A percentile compares a stretch with the other conserved stretches of the same genome.
Evolutionary conservation across 352 stramenopile species (phyloP).

Genomic region (Phytophthora sp.): DNA sequence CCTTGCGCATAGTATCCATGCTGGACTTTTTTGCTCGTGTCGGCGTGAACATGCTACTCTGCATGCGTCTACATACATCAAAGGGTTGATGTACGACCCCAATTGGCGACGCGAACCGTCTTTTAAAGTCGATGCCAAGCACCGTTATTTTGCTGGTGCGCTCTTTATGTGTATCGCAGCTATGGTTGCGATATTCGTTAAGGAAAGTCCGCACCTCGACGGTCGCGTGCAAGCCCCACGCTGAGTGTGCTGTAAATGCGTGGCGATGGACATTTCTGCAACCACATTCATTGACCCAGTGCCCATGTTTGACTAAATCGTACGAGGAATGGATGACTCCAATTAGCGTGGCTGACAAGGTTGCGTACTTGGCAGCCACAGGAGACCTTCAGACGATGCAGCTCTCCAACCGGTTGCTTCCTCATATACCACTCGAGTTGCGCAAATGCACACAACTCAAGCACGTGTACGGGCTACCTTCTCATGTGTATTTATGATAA

Average conservation of each 20-base stretch:
- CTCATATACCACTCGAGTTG: constrained; percentile 26
- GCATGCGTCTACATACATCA: constrained; percentile 13
- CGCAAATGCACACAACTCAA: constrained; percentile 24
- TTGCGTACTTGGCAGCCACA: constrained; percentile 16
- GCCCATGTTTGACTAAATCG: constrained; percentile 41
- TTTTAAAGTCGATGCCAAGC: constrained; percentile 4
- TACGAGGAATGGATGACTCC: constrained; percentile 37
- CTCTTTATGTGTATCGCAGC: constrained; percentile 15
- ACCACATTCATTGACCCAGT: constrained; percentile 20
- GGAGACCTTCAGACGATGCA: constrained; percentile 34
- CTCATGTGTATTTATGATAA: not conserved
- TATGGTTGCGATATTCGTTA: constrained; percentile 9
- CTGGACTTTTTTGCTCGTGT: constrained; percentile 36
- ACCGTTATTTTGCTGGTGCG: constrained; percentile 7
- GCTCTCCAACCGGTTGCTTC: constrained; percentile 34
- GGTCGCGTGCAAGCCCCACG: constrained; percentile 1
- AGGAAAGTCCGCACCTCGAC: not conserved
- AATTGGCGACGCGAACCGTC: not conserved
- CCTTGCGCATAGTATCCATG: constrained; percentile 25
- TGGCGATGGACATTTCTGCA: constrained; percentile 23
- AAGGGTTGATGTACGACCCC: not conserved
- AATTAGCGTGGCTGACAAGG: constrained; percentile 24
- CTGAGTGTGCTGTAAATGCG: constrained; percentile 27
- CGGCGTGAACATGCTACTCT: constrained; percentile 27
- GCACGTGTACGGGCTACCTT: constrained; percentile 28